These are phyloP conservation scores for Reutealis trisperma DNA, from an alignment of 345 rosid species.

Conservation along the genomic window DNA sequence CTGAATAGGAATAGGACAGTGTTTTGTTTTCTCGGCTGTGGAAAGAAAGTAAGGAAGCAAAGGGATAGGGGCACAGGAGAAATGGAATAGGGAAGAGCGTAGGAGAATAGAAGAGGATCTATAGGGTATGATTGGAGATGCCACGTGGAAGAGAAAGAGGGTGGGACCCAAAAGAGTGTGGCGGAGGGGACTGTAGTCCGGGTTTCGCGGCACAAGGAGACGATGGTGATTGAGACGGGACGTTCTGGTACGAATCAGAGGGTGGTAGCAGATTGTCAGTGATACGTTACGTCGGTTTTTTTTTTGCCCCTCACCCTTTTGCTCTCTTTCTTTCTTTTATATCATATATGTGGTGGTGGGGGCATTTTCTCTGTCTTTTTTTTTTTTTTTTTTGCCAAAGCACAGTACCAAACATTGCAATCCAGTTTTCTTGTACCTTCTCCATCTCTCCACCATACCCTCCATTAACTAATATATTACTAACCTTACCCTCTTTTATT, in stretches of 20 bases:
- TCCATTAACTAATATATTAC: no score
- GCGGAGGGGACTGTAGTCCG: constrained; percentile 29
- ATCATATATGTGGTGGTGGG: no score
- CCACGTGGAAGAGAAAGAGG: neutral
- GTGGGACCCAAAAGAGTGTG: neutral
- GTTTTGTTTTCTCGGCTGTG: no score
- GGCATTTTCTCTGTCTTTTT: neutral
- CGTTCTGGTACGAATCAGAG: constrained; percentile 14
- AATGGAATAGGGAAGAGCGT: neutral
- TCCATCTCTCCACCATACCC: no score
- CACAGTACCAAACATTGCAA: no score
- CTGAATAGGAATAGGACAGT: no score
- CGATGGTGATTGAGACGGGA: constrained; percentile 29
- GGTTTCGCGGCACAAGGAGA: constrained; percentile 36
- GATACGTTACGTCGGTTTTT: constrained; percentile 22
- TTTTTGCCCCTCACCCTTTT: neutral
- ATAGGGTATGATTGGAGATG: neutral
- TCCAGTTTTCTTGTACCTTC: no score
- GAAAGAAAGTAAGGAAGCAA: no score
- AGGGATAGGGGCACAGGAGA: neutral
- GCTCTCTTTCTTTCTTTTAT: neutral
- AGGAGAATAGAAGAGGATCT: neutral
- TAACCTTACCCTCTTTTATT: no score
- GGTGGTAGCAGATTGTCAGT: constrained; percentile 10
- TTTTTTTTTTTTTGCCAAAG: neutral